These are phyloP conservation scores for Hyphopichia wangnamkhiaoensis DNA, from an alignment of 1,139 yeast species.

Conservation along the genomic window DNA sequence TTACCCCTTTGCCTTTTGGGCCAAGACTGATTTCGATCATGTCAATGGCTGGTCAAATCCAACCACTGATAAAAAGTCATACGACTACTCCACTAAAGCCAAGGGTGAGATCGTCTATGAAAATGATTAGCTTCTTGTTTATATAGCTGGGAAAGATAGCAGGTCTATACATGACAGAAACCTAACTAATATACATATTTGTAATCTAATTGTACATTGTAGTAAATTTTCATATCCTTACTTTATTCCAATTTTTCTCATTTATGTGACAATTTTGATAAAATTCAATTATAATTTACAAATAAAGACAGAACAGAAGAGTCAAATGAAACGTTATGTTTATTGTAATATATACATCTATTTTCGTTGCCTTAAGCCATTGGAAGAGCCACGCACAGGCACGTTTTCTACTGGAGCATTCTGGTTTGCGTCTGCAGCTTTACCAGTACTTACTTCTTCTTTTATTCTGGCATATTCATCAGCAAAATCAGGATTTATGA, in stretches of 20 bases:
- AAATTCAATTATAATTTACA: no score
- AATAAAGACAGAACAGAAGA: no score
- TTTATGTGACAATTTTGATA: no score
- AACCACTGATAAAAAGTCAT: slow-evolving; percentile 22
- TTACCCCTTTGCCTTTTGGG: slow-evolving; percentile 63
- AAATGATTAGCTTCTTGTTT: slow-evolving; percentile 16
- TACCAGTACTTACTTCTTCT: slow-evolving; percentile 2
- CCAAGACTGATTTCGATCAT: slow-evolving; percentile 38
- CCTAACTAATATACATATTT: no score
- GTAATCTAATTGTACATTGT: no score
- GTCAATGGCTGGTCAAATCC: slow-evolving; percentile 54
- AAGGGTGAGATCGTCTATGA: slow-evolving; percentile 18
- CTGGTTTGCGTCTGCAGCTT: not conserved
- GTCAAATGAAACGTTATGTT: no score
- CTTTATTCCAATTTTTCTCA: no score
- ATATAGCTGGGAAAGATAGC: no score
- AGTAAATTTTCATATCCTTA: no score
- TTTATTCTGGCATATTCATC: slow-evolving; percentile 32
- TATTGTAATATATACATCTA: no score
- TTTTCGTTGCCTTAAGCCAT: not conserved
- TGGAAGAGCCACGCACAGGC: not conserved
- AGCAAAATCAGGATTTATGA: slow-evolving; percentile 41
- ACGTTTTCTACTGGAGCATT: not conserved
- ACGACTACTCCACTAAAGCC: slow-evolving; percentile 24
- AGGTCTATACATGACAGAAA: no score